Conservation (phyloP, 2,329 filamentous ascomycete species). For the Byssothecium circinans region DNA sequence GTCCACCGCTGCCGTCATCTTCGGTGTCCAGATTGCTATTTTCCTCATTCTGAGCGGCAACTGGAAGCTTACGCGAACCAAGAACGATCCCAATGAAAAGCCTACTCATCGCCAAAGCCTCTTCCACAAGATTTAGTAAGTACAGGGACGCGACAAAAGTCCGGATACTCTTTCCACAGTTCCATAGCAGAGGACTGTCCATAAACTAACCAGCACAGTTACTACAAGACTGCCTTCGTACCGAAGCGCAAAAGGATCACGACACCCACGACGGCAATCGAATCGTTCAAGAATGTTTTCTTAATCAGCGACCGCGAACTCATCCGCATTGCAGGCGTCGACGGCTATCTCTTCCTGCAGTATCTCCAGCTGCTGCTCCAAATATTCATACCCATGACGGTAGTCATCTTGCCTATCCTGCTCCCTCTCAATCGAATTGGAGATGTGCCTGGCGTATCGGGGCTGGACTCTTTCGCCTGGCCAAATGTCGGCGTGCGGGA, state of each 20-base stretch:
- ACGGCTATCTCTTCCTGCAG: conserved; percentile 96
- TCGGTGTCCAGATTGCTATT: conserved; percentile 36
- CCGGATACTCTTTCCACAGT: no score
- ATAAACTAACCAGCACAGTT: conserved; percentile 23
- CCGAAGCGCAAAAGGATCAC: conserved; percentile 38
- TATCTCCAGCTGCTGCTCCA: conserved; percentile 84
- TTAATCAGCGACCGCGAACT: conserved; percentile 76
- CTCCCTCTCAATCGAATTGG: conserved; percentile 80
- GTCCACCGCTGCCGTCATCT: conserved; percentile 39
- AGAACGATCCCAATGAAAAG: conserved; percentile 18
- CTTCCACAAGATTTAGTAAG: conserved; percentile 44
- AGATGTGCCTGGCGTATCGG: conserved; percentile 56
- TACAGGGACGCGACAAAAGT: no score
- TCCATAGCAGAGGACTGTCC: no score
- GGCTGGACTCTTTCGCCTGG: conserved; percentile 80
- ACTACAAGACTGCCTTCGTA: conserved; percentile 44
- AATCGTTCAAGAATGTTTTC: conserved; percentile 55
- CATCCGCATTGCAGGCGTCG: conserved; percentile 92
- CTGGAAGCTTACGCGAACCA: conserved; percentile 36
- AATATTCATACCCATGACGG: conserved; percentile 83
- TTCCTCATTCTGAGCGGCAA: conserved; percentile 44
- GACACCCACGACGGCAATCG: conserved; percentile 38
- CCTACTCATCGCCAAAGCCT: conserved; percentile 35
- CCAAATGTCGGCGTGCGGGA: conserved; percentile 70
- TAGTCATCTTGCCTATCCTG: conserved; percentile 79